These are phyloP conservation scores for Lentinus polychrous DNA, from an alignment of 1,284 basidiomycete species.

Conservation along the genomic window DNA sequence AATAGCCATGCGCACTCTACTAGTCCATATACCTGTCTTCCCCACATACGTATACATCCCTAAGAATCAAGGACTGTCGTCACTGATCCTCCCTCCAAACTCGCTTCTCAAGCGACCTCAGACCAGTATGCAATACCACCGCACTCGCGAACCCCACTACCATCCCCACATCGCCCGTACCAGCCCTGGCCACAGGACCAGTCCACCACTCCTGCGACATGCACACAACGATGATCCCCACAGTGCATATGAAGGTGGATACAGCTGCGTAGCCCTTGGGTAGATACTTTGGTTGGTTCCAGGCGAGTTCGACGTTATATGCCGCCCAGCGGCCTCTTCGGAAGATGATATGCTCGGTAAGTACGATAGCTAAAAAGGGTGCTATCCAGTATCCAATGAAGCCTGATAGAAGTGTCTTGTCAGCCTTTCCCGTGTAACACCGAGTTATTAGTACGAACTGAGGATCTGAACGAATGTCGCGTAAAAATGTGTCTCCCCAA, in stretches of 20 bases:
- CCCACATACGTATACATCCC: not conserved
- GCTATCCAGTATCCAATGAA: slow-evolving; percentile 59
- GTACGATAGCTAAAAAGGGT: slow-evolving; percentile 45
- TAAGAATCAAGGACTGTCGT: not conserved
- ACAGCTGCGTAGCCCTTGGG: slow-evolving; percentile 42
- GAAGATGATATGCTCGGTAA: slow-evolving; percentile 54
- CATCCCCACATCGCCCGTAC: slow-evolving; percentile 54
- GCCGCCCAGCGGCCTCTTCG: slow-evolving; percentile 28
- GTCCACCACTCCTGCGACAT: slow-evolving; percentile 57
- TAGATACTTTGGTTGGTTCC: slow-evolving; percentile 34
- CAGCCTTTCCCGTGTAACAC: slow-evolving; percentile 5
- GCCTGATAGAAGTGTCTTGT: slow-evolving; percentile 18
- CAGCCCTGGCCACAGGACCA: slow-evolving; percentile 36
- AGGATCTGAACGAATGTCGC: slow-evolving; percentile 49
- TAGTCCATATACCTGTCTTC: no score
- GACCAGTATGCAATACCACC: slow-evolving; percentile 31
- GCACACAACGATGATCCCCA: slow-evolving; percentile 46
- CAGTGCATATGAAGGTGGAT: slow-evolving; percentile 37
- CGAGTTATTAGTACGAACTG: slow-evolving; percentile 28
- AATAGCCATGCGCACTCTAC: not conserved
- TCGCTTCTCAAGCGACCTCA: not conserved
- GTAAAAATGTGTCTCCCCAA: slow-evolving; percentile 55
- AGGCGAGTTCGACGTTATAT: slow-evolving; percentile 32
- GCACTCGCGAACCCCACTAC: slow-evolving; percentile 40
- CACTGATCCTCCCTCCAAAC: not conserved